Evolutionary conservation across 2,329 filamentous ascomycete species (phyloP).

Genomic region (Beauveria bassiana): DNA sequence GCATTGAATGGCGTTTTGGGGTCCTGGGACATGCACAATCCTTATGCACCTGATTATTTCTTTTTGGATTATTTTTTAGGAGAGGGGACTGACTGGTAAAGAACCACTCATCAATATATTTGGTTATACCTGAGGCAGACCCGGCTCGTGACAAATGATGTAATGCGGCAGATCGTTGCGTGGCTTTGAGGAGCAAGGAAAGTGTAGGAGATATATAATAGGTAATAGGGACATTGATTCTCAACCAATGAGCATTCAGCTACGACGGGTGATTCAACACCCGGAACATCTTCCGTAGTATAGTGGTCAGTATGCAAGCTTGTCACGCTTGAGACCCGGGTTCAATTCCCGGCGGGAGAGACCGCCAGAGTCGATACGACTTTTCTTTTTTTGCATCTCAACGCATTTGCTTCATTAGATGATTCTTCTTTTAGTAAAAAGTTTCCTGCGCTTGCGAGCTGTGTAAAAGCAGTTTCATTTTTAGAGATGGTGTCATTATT

Average conservation of each 20-base stretch:
- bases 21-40: no score
- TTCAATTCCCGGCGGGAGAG: slow-evolving; percentile 7
- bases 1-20: no score
- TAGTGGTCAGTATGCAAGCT: slow-evolving; percentile 7
- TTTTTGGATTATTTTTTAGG: no score
- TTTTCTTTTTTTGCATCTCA: not conserved
- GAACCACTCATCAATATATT: no score
- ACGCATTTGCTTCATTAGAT: not conserved
- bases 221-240: not conserved
- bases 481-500: no score
- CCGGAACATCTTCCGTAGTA: slow-evolving; percentile 7
- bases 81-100: no score
- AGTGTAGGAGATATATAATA: not conserved
- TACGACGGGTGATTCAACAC: slow-evolving; percentile 6
- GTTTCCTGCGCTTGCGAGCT: no score
- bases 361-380: slow-evolving; percentile 7
- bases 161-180: no score
- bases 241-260: slow-evolving; percentile 9
- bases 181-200: no score
- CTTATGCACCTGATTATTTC: no score
- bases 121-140: no score
- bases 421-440: not conserved
- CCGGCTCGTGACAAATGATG: not conserved
- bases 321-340: slow-evolving; percentile 6
- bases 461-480: no score